Base-by-base conservation (phyloP, 495 filamentous ascomycete genomes). In the Corynascus novoguineensis region DNA sequence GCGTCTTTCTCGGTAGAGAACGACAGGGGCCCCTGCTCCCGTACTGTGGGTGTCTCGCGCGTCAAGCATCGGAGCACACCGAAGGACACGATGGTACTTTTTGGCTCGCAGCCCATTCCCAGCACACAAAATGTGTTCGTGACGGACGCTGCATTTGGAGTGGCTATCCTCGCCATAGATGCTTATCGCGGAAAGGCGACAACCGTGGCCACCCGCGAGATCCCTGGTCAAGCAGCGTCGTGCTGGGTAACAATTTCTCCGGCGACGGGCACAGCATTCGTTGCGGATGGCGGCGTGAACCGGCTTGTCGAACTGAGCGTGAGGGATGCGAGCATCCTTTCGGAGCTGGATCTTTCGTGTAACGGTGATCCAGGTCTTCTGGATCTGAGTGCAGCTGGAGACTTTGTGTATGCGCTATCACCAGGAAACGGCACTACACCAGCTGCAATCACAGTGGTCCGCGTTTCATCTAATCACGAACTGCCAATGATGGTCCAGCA, bases 121-220 rank as follows among this genome's bases (percentile, higher is more conserved):
- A 64, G 71, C 4, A 66, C 70, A 0, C 28, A 53, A 14, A 66
- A 64, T 55, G 51, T 85, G 41, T 74, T 86, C 55, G 72, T 70
- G 0, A 80, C 81, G 0, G 82, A 85, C 53, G 76, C 81, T 3
- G 75, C 74, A 0, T 80, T 85, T 40, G 83, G 83, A 25, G 74
- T 68, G 0, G 72, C 67, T 0, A 66, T 79, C 17, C 67, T 85
- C 24, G n/a, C 44, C 15, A 15, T 51, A 1, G 53, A 57, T 32
- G 28, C 37, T 7, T 19, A 15, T 8, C 17, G 28, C n/a, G 27
- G 34, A n/a, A 14, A n/a, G 17, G 68, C 71, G 1, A 29, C 44
- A 0, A 64, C 73, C 24, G 56, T 59, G n/a, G 60, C 45, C 41
- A 69, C 63, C 49, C 55, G 57, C 15, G 50, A 55, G 15, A 70